Evolutionary conservation across 768 basidiomycete genomes (phyloP).

Genomic region (Glaciozyma antarctica): DNA sequence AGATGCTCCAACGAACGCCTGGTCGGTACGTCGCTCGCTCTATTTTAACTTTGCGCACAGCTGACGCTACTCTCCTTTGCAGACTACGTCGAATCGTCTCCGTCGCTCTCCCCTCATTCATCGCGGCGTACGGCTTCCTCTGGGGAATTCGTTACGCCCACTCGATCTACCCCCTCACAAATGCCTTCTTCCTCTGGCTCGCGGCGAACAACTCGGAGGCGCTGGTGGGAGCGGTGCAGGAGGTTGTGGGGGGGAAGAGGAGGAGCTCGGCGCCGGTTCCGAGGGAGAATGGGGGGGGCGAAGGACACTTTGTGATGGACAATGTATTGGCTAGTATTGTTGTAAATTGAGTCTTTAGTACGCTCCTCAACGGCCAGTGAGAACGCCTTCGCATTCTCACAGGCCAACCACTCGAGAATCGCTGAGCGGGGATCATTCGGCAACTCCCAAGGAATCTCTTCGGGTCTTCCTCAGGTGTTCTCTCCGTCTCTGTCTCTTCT

Average conservation of each 20-base stretch:
- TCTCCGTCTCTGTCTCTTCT: no score
- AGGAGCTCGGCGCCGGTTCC: no score
- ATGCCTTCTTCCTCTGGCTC: slow-evolving; percentile 41
- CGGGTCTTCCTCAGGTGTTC: no score
- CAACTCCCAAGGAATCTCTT: no score
- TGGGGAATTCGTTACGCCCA: slow-evolving; percentile 60
- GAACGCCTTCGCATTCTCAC: no score
- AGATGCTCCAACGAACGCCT: slow-evolving; percentile 3
- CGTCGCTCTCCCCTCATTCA: slow-evolving; percentile 18
- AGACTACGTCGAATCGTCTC: not conserved
- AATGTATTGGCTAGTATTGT: no score
- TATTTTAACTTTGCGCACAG: not conserved
- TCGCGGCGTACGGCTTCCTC: slow-evolving; percentile 53
- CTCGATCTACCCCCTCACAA: slow-evolving; percentile 55
- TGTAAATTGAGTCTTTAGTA: no score
- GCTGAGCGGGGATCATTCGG: no score
- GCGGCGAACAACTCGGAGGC: slow-evolving; percentile 26
- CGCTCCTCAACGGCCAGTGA: no score
- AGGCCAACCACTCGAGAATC: no score
- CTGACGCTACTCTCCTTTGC: not conserved
- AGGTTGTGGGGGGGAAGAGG: not conserved
- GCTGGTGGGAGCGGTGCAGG: not conserved
- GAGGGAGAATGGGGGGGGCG: no score
- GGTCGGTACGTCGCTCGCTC: not conserved
- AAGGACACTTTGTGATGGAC: no score